Evolutionary conservation across 108 stramenopile genomes (phyloP).

Genomic region (Cafeteria roenbergensis): DNA sequence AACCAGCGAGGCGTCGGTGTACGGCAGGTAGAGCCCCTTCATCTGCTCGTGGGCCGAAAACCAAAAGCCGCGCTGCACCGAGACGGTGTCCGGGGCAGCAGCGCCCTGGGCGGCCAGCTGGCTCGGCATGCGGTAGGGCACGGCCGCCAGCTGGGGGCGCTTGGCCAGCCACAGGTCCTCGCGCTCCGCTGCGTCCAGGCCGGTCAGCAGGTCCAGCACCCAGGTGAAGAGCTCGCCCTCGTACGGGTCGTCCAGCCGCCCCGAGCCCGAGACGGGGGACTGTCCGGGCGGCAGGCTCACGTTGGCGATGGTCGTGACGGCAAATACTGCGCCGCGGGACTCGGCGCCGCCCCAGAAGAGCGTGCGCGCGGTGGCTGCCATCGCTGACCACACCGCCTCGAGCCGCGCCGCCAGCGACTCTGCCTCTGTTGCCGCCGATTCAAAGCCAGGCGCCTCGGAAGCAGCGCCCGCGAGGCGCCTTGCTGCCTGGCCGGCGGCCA

Average conservation of each 20-base stretch:
- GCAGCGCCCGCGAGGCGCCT: no score
- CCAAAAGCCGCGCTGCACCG: constrained; percentile 8
- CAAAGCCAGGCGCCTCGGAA: no score
- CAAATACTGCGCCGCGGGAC: no score
- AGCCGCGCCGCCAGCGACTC: no score
- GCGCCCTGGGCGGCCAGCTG: not conserved
- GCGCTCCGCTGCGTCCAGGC: not conserved
- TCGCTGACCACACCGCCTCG: no score
- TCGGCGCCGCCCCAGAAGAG: no score
- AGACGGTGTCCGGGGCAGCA: not conserved
- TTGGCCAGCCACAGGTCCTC: not conserved
- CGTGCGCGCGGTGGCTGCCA: no score
- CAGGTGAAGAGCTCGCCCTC: not conserved
- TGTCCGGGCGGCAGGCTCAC: no score
- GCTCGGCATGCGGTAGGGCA: not conserved
- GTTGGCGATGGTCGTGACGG: no score
- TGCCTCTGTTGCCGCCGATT: no score
- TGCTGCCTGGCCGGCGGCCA: constrained; percentile 2
- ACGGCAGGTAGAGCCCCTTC: constrained; percentile 5
- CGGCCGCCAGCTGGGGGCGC: not conserved
- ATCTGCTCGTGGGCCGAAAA: constrained; percentile 14
- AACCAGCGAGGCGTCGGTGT: no score
- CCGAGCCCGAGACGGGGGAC: no score
- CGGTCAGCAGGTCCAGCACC: not conserved
- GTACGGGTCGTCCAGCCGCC: not conserved